Conservation (phyloP, 371 early-diverging fungal genomes). For the Apophysomyces ossiformis region DNA sequence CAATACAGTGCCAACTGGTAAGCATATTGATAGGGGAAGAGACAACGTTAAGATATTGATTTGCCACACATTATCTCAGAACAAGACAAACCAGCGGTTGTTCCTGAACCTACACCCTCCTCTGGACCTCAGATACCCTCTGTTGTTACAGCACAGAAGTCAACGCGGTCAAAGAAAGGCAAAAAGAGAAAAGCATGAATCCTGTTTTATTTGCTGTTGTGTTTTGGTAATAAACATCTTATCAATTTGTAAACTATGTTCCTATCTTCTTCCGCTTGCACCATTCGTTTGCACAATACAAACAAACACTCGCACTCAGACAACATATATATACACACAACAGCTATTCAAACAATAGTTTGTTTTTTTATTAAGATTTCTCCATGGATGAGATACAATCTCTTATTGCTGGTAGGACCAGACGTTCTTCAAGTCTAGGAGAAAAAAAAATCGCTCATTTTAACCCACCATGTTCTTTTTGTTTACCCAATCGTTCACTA, state of each 20-base stretch:
- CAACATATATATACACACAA: neutral
- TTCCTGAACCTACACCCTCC: conserved; percentile 12
- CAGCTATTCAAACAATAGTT: conserved; percentile 1
- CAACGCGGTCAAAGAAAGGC: conserved; percentile 25
- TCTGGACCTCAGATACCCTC: conserved; percentile 20
- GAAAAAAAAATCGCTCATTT: neutral
- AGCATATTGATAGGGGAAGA: conserved; percentile 17
- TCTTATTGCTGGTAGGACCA: conserved; percentile 55
- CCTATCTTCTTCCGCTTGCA: too few species aligned
- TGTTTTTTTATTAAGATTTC: conserved; percentile 25
- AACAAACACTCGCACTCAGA: too few species aligned
- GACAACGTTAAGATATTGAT: neutral
- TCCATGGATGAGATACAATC: conserved; percentile 12
- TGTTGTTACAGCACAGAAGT: conserved; percentile 6
- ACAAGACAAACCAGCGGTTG: neutral
- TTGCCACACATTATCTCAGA: neutral
- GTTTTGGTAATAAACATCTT: too few species aligned
- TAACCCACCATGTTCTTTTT: neutral
- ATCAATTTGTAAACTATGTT: too few species aligned
- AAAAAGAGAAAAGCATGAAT: conserved; percentile 19
- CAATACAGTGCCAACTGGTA: conserved; percentile 21
- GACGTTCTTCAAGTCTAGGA: conserved; percentile 54
- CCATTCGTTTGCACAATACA: too few species aligned
- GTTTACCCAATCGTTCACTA: neutral
- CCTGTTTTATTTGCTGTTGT: too few species aligned